These are phyloP conservation scores for Phytophthora aleatoria DNA, from an alignment of 352 stramenopile species.

Conservation along the genomic window DNA sequence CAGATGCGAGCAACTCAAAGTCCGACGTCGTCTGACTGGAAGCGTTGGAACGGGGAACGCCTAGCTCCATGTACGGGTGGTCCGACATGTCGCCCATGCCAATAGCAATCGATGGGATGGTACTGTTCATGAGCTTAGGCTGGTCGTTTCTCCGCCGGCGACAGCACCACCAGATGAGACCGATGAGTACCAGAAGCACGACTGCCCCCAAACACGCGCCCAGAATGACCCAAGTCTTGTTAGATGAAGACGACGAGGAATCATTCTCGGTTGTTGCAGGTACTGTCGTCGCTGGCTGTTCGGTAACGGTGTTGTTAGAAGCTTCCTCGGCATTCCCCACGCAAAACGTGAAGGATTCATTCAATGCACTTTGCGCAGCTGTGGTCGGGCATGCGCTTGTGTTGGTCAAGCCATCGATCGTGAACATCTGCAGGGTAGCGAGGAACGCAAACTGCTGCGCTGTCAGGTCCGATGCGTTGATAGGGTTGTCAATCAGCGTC, in stretches of 20 bases:
- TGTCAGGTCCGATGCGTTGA: slow-evolving; percentile 58
- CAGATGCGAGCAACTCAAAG: slow-evolving; percentile 70
- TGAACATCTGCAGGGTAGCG: slow-evolving; percentile 50
- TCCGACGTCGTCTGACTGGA: slow-evolving; percentile 79
- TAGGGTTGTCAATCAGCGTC: slow-evolving; percentile 51
- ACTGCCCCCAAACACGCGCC: slow-evolving; percentile 42
- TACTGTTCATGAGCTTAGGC: slow-evolving; percentile 55
- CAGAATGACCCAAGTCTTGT: slow-evolving; percentile 55
- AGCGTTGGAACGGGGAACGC: slow-evolving; percentile 39
- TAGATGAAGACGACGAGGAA: slow-evolving; percentile 34
- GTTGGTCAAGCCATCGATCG: slow-evolving; percentile 55
- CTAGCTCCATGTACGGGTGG: slow-evolving; percentile 64
- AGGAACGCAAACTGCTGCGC: slow-evolving; percentile 58
- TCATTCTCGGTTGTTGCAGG: slow-evolving; percentile 16
- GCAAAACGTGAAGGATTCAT: slow-evolving; percentile 68
- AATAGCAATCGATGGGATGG: slow-evolving; percentile 54
- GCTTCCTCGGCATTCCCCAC: slow-evolving; percentile 20
- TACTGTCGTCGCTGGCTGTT: slow-evolving; percentile 21
- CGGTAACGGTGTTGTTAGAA: slow-evolving; percentile 29
- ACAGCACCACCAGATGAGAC: slow-evolving; percentile 49
- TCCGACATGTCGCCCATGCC: slow-evolving; percentile 63
- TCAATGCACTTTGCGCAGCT: slow-evolving; percentile 49
- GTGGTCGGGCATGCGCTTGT: slow-evolving; percentile 56
- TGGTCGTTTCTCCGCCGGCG: slow-evolving; percentile 43
- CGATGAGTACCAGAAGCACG: slow-evolving; percentile 37